phyloP scores from a whole-genome alignment of 345 rosid genomes.

The Eucalyptus cladocalyx region DNA sequence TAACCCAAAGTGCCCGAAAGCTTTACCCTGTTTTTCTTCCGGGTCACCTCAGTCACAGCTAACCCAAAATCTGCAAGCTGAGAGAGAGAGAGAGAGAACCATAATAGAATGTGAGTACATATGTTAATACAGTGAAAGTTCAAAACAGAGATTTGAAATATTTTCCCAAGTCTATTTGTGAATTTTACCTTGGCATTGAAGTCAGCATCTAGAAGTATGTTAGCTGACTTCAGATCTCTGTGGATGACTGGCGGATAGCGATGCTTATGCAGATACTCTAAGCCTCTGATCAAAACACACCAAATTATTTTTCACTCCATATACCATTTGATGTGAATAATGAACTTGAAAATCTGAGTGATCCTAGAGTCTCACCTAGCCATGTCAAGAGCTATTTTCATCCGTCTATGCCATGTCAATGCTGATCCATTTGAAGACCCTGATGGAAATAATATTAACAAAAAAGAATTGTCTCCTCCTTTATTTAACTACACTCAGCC shows the following conservation, averaged over 20 bases:
- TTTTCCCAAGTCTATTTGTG: not conserved
- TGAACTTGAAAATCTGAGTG: not conserved
- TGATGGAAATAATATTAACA: not conserved
- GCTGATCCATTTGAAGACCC: constrained; percentile 70
- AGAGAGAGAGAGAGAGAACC: not conserved
- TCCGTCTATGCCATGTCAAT: constrained; percentile 77
- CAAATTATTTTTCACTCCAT: not conserved
- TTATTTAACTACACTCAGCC: not conserved
- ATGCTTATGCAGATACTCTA: constrained; percentile 90
- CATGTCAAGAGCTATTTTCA: constrained; percentile 88
- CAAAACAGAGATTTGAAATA: not conserved
- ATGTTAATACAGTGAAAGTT: not conserved
- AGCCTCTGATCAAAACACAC: constrained; percentile 52
- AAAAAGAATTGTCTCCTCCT: not conserved
- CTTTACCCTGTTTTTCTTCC: constrained; percentile 60
- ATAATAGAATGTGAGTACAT: not conserved
- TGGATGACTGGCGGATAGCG: constrained; percentile 89
- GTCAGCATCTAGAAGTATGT: constrained; percentile 73
- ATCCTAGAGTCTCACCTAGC: constrained; percentile 44
- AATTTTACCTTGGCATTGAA: constrained; percentile 88
- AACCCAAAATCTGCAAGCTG: constrained; percentile 98
- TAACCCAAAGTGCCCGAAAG: constrained; percentile 96
- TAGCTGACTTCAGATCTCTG: constrained; percentile 98
- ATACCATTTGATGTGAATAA: not conserved
- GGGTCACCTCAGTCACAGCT: constrained; percentile 62